Evolutionary conservation across 1,139 yeast genomes (phyloP).

Genomic region (Taiozyma onychis): DNA sequence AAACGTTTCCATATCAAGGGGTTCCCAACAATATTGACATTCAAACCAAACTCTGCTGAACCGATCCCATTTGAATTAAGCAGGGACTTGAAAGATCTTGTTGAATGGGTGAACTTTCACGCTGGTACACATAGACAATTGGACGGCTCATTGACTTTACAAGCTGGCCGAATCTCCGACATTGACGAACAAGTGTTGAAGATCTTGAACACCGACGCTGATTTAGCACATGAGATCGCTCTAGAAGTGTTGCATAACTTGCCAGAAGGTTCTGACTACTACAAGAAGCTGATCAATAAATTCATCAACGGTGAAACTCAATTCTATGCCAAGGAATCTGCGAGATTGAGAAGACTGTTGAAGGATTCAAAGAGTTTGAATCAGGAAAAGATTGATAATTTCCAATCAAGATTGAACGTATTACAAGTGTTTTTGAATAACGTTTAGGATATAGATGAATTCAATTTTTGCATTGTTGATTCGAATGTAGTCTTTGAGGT

Average conservation of each 20-base stretch:
- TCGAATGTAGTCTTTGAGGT: background rate
- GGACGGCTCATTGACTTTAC: conserved; percentile 44
- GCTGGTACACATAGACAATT: conserved; percentile 47
- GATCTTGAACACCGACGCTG: conserved; percentile 22
- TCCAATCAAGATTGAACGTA: conserved; percentile 44
- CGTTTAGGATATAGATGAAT: background rate
- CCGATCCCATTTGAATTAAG: conserved; percentile 22
- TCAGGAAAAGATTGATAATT: conserved; percentile 36
- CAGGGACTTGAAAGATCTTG: conserved; percentile 38
- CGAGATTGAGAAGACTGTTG: conserved; percentile 45
- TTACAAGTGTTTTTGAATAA: conserved; percentile 30
- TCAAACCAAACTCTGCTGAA: conserved; percentile 75
- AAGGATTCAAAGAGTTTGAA: conserved; percentile 32
- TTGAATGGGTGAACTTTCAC: conserved; percentile 44
- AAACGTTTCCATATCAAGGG: conserved; percentile 54
- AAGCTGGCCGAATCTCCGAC: conserved; percentile 51
- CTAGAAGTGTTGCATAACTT: conserved; percentile 24
- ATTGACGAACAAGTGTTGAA: conserved; percentile 34
- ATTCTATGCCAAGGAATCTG: conserved; percentile 45
- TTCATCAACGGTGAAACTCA: conserved; percentile 40
- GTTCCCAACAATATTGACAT: conserved; percentile 87
- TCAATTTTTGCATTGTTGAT: too few species aligned
- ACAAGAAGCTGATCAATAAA: conserved; percentile 46
- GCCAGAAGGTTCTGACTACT: conserved; percentile 30
- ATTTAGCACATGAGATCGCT: conserved; percentile 26